Evolutionary conservation across 768 basidiomycete species (phyloP).

Genomic region (Phanerodontia chrysosporium): DNA sequence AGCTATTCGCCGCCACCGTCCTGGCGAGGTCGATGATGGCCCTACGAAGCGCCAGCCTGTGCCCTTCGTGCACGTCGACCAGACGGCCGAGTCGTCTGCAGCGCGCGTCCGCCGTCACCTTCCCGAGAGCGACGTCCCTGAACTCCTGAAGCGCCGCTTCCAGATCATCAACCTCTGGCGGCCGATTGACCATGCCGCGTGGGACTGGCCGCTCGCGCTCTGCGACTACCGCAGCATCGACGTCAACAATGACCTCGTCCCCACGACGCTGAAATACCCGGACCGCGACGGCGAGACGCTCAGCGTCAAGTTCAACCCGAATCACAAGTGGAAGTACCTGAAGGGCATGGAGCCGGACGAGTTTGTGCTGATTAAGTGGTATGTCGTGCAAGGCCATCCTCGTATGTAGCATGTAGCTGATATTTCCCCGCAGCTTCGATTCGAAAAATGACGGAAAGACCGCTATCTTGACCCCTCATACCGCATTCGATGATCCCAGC

Average conservation of each 20-base stretch:
- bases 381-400: conserved; percentile 5
- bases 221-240: conserved; percentile 45
- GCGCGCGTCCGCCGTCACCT: conserved; percentile 42
- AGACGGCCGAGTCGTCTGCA: conserved; percentile 35
- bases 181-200: conserved; percentile 40
- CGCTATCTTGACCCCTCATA: conserved; percentile 57
- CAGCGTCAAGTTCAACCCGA: conserved; percentile 33
- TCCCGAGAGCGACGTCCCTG: conserved; percentile 33
- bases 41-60: conserved; percentile 43
- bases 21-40: conserved; percentile 30
- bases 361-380: conserved; percentile 47
- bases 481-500: conserved; percentile 52
- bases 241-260: conserved; percentile 31
- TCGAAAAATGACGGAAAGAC: conserved; percentile 37
- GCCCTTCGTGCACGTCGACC: conserved; percentile 40
- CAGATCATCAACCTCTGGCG: conserved; percentile 56
- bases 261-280: conserved; percentile 36
- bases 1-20: conserved; percentile 42
- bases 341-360: conserved; percentile 43
- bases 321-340: conserved; percentile 43
- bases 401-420: background rate
- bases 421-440: conserved; percentile 25
- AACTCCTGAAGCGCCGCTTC: conserved; percentile 40
- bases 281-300: conserved; percentile 43
- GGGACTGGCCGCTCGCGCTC: conserved; percentile 46